These are phyloP conservation scores for Suillus ampliporus DNA, from an alignment of 768 basidiomycete genomes.

Conservation along the genomic window DNA sequence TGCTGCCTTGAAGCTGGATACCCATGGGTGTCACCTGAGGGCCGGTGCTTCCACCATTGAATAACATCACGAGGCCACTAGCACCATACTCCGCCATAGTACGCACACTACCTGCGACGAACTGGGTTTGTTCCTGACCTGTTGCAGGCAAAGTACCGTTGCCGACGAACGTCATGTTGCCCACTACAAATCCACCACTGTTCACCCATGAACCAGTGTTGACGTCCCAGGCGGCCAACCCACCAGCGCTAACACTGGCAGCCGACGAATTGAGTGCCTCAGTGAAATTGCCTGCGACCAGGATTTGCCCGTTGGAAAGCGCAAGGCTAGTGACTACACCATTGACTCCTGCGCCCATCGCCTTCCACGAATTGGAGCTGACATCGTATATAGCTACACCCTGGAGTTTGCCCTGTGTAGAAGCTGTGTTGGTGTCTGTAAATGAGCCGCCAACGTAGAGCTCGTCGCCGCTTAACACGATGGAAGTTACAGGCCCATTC, in stretches of 20 bases:
- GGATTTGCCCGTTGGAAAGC: constrained; percentile 54
- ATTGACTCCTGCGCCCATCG: constrained; percentile 76
- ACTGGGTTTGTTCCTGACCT: constrained; percentile 51
- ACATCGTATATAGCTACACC: constrained; percentile 79
- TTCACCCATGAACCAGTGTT: constrained; percentile 67
- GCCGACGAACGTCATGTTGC: constrained; percentile 70
- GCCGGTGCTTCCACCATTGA: constrained; percentile 65
- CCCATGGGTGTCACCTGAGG: constrained; percentile 68
- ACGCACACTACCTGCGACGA: constrained; percentile 70
- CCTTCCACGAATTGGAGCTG: constrained; percentile 63
- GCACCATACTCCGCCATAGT: constrained; percentile 70
- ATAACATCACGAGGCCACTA: constrained; percentile 78
- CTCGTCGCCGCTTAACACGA: constrained; percentile 64
- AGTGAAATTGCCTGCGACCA: constrained; percentile 81
- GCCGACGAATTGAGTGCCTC: constrained; percentile 44
- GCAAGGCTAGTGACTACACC: constrained; percentile 72
- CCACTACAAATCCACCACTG: constrained; percentile 74
- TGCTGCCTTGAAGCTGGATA: constrained; percentile 54
- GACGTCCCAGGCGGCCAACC: constrained; percentile 81
- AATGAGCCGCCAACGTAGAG: constrained; percentile 92
- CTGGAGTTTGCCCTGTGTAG: constrained; percentile 55
- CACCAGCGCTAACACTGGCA: constrained; percentile 48
- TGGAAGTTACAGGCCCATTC: constrained; percentile 75
- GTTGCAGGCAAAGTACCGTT: constrained; percentile 61
- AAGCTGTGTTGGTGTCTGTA: constrained; percentile 63